phyloP scores from a whole-genome alignment of 208 protist genomes.

The Wallacemonas rigidus region DNA sequence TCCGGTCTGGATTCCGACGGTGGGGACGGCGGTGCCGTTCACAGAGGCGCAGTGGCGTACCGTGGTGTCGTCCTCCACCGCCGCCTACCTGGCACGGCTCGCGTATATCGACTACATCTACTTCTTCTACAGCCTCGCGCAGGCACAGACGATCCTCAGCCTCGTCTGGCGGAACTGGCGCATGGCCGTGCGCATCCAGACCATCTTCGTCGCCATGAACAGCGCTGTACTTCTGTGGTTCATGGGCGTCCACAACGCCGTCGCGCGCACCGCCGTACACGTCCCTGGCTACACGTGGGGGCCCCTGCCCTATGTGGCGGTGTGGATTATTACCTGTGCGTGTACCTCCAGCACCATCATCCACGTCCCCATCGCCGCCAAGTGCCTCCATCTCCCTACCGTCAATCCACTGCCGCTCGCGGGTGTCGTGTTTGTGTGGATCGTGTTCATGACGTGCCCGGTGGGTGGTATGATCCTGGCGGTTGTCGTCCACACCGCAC shows the following conservation, averaged over 20 bases:
- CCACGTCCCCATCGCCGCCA: constrained; percentile 79
- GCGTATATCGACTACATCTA: constrained; percentile 57
- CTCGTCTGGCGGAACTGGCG: constrained; percentile 40
- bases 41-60: constrained; percentile 24
- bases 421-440: constrained; percentile 67
- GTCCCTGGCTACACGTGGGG: constrained; percentile 59
- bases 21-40: constrained; percentile 40
- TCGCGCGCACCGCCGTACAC: constrained; percentile 22
- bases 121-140: constrained; percentile 59
- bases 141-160: constrained; percentile 57
- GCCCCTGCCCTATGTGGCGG: constrained; percentile 72
- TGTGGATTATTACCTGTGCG: constrained; percentile 84
- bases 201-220: constrained; percentile 58
- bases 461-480: constrained; percentile 45
- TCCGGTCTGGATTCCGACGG: constrained; percentile 50
- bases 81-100: constrained; percentile 20
- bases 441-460: constrained; percentile 56
- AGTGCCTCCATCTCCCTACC: constrained; percentile 41
- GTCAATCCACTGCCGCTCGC: constrained; percentile 42
- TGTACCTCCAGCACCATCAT: constrained; percentile 72
- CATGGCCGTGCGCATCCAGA: constrained; percentile 75
- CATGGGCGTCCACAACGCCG: constrained; percentile 51
- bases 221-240: constrained; percentile 45
- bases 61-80: constrained; percentile 23
- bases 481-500: constrained; percentile 57